Conservation (phyloP, 2,329 filamentous ascomycete species). For the Aspergillus proliferans region DNA sequence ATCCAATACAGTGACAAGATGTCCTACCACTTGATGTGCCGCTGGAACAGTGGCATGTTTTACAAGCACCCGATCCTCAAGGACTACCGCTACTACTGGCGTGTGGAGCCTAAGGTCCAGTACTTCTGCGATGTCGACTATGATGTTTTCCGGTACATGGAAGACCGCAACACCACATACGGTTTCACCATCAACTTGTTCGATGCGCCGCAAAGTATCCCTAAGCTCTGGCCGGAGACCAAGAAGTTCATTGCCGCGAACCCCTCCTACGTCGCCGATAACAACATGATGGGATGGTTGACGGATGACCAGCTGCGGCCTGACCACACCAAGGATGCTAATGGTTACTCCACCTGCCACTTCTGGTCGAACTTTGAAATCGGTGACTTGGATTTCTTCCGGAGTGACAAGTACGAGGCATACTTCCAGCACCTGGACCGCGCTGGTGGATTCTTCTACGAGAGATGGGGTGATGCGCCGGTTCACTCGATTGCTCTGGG, state of each 20-base stretch:
- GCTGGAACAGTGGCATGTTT: conserved; percentile 98
- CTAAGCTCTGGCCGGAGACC: conserved; percentile 91
- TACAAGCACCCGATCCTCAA: conserved; percentile 88
- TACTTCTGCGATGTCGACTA: conserved; percentile 99
- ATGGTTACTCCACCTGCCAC: conserved; percentile 95
- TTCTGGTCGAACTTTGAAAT: conserved; percentile 99
- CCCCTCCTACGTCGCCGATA: conserved; percentile 70
- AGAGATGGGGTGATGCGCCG: conserved; percentile 95
- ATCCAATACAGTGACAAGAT: conserved; percentile 86
- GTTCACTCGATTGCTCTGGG: conserved; percentile 92
- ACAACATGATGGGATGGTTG: conserved; percentile 84
- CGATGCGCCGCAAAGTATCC: conserved; percentile 80
- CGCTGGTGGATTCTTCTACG: conserved; percentile 96
- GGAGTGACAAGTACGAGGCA: conserved; percentile 81
- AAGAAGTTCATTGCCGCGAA: conserved; percentile 82
- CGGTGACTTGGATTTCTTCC: conserved; percentile 86
- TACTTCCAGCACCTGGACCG: conserved; percentile 95
- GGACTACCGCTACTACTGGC: conserved; percentile 89
- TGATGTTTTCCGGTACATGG: conserved; percentile 97
- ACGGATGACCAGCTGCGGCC: conserved; percentile 71
- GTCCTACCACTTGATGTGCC: conserved; percentile 98
- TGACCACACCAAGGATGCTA: conserved; percentile 70
- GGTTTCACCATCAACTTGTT: conserved; percentile 98
- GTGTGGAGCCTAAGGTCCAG: conserved; percentile 95
- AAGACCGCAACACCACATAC: conserved; percentile 97